Evolutionary conservation across 1,284 basidiomycete genomes (phyloP).

Genomic region (Spongispora temasekensis): DNA sequence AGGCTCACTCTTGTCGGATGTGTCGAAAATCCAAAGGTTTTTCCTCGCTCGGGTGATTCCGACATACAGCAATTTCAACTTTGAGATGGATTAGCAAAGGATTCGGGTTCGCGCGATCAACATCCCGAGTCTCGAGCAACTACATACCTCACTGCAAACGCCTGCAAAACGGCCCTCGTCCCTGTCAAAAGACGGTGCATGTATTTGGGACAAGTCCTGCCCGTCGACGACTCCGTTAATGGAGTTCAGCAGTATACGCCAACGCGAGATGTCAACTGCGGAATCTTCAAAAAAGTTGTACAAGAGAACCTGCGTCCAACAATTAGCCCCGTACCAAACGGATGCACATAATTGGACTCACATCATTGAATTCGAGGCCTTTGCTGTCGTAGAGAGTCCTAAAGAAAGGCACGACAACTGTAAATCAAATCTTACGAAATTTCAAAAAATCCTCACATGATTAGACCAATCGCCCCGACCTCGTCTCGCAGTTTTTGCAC

Average conservation of each 20-base stretch:
- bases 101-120: no score
- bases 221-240: slow-evolving; percentile 27
- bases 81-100: slow-evolving; percentile 1
- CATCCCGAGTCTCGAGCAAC: not conserved
- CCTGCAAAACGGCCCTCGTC: slow-evolving; percentile 54
- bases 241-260: slow-evolving; percentile 60
- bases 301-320: slow-evolving; percentile 54
- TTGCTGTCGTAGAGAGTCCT: slow-evolving; percentile 77
- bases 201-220: slow-evolving; percentile 13
- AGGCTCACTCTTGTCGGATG: slow-evolving; percentile 54
- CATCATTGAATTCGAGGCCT: slow-evolving; percentile 74
- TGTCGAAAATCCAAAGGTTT: slow-evolving; percentile 68
- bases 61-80: slow-evolving; percentile 72
- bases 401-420: not conserved
- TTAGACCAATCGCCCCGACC: slow-evolving; percentile 61
- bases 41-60: slow-evolving; percentile 69
- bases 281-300: slow-evolving; percentile 76
- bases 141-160: slow-evolving; percentile 58
- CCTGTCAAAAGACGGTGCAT: slow-evolving; percentile 49
- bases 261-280: slow-evolving; percentile 47
- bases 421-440: not conserved
- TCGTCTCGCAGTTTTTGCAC: slow-evolving; percentile 49
- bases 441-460: slow-evolving; percentile 48
- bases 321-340: not conserved
- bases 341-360: slow-evolving; percentile 27